Evolutionary conservation across 2,329 filamentous ascomycete genomes (phyloP), one percentile per base, ranked within the genome.

Genomic region (Pseudogymnoascus sp.): DNA sequence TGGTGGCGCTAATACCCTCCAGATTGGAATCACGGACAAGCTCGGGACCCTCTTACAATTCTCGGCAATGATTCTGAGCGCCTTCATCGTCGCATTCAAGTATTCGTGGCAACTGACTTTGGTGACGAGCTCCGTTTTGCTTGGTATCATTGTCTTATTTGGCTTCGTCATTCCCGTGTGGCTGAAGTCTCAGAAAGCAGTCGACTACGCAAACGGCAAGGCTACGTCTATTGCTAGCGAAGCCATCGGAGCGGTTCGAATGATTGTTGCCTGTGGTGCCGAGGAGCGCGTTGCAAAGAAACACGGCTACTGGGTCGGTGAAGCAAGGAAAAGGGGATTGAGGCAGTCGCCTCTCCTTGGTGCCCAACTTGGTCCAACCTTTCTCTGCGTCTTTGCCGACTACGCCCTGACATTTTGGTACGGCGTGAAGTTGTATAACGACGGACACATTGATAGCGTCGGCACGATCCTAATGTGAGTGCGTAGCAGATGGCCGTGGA

Each of bases 351-450:
- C 84, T 0, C 70, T 85, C 5, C 65, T 83, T 3, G 79, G 80
- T 0, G 40, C 76, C 4, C 82, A 87, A 66, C 82, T 85, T 63
- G 79, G 80, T 2, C 73, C 82, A 1, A 71, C 86, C 16, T 72
- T 73, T 66, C 70, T 72, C 62, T 57, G 71, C 40, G 66, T 75
- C 23, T 73, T 73, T 39, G 80, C 75, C 2, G 77, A 80, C 0
- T 86, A 86, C 66, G 81, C 79, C 1, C 75, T 87, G 21, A 77
- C 80, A 6, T 88, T 88, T 66, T 88, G 84, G 84, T 87, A 82
- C 67, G 86, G 85, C 3, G 79, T 81, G 54, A 82, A 79, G 68
- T 78, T 80, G 0, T 80, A 74, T 59, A 66, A 77, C 1, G 76
- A 82, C 11, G 78, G 78, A 0, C 75, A 77, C 16, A 71, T 87